Conservation (phyloP, 2,329 filamentous ascomycete species). For the Trichoderma sp. region DNA sequence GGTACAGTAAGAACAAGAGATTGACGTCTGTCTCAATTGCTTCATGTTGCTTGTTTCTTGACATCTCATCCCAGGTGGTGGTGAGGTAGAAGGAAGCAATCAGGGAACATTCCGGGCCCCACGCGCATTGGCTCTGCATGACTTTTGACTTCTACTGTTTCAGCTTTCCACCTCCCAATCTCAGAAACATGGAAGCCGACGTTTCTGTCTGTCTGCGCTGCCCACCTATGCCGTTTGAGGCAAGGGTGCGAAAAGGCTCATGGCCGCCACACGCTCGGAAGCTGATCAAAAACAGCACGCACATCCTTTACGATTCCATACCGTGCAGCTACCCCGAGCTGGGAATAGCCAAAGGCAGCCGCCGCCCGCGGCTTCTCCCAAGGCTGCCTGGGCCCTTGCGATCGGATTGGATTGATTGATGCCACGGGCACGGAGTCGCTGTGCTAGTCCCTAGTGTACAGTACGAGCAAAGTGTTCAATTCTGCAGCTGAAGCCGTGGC, state of each 20-base stretch:
- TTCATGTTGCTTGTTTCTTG: background rate
- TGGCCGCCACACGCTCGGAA: background rate
- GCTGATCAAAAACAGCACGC: background rate
- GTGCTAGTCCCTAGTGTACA: background rate
- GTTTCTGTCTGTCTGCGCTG: background rate
- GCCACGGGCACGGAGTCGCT: background rate
- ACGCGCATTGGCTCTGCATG: constrained; percentile 7
- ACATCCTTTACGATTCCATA: background rate
- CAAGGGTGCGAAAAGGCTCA: background rate
- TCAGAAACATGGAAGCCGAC: background rate
- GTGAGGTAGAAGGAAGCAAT: background rate
- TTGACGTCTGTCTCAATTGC: background rate
- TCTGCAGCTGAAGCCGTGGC: background rate
- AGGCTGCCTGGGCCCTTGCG: background rate
- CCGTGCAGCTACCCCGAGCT: background rate
- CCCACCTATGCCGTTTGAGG: background rate
- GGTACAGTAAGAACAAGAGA: background rate
- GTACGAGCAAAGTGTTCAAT: background rate
- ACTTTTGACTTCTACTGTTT: background rate
- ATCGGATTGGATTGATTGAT: background rate
- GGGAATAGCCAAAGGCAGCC: background rate
- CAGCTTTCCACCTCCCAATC: constrained; percentile 1
- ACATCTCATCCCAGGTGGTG: background rate
- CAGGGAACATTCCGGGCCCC: background rate
- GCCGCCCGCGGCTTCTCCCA: background rate